Base-by-base conservation (phyloP, 2,329 filamentous ascomycete species). In the Colletotrichum shisoi region DNA sequence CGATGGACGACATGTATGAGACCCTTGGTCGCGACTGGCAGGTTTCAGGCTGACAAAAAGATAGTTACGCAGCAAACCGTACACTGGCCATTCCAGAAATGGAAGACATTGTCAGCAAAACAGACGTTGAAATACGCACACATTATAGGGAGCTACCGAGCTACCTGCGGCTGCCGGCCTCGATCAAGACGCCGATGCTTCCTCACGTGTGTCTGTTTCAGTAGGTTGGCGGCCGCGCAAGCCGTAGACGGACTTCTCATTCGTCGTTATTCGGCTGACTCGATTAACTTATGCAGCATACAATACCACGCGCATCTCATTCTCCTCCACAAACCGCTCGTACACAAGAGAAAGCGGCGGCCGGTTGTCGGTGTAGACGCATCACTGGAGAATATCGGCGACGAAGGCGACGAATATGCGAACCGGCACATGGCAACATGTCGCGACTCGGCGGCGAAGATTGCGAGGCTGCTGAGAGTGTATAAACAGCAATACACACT, bases 191-290 rank as follows among this genome's bases (percentile, higher is more conserved):
- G 3, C 67, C 63, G 2, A 68, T 63, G 61, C 56, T 70, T n/a
- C 68, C 72, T n/a, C 72, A 73, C 24, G 56, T 74, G 6, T 73
- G 70, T 19, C 46, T 72, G 1, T 61, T 71, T 6, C 73, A 73
- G 72, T 72, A 62, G n/a, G 71, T 60, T 42, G 5, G 13, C 5
- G 4, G n/a, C 17, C 3, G 17, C 6, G 1, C 21, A 24, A 12
- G 2, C 15, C n/a, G 40, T 9, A 8, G 31, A 34, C 9, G n/a
- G 11, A 9, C 4, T 8, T 8, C 34, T 21, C 17, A 2, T 54
- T 17, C 24, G n/a, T 13, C 17, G 17, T 37, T 7, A 9, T 44
- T n/a, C 13, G 19, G 8, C 52, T 56, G 13, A 56, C 19, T 15
- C n/a, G 6, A n/a, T 5, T 11, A 44, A 7, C 17, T n/a, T 44